A percentile compares a stretch with the other conserved stretches of the same genome.
phyloP scores from a whole-genome alignment of 2,329 filamentous ascomycete genomes.

The Keithomyces neogunnii region DNA sequence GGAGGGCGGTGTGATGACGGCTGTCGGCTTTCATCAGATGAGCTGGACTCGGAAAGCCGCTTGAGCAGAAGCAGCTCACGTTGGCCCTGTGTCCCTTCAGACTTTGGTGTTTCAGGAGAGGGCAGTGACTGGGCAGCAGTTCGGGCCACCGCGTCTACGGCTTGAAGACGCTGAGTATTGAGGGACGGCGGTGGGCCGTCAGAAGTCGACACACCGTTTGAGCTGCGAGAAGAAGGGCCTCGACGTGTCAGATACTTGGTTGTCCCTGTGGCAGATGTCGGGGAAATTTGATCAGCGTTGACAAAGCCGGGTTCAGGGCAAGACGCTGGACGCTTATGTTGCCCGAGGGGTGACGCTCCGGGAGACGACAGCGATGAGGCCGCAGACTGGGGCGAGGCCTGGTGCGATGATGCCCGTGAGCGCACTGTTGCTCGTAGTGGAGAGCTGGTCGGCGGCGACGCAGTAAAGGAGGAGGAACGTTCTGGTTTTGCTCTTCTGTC shows the following conservation, averaged over 20 bases:
- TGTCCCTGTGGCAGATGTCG: conserved; percentile 11
- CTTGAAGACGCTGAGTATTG: conserved; percentile 24
- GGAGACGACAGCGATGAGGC: conserved; percentile 5
- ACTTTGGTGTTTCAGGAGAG: conserved; percentile 13
- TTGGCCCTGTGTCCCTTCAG: conserved; percentile 27
- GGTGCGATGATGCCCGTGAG: conserved; percentile 10
- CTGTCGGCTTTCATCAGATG: conserved; percentile 40
- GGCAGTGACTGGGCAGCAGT: conserved; percentile 8
- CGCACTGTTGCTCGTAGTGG: conserved; percentile 6
- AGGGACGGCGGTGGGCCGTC: conserved; percentile 22
- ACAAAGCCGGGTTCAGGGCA: conserved; percentile 12
- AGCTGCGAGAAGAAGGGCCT: conserved; percentile 28
- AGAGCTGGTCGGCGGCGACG: conserved; percentile 3
- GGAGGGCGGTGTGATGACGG: conserved; percentile 34
- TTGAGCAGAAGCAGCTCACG: conserved; percentile 40
- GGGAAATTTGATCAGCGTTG: conserved; percentile 13
- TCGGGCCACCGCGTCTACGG: conserved; percentile 14
- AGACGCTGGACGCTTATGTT: conserved; percentile 9
- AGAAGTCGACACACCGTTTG: conserved; percentile 24
- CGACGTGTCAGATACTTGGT: conserved; percentile 27
- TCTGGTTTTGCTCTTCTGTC: conserved; percentile 15
- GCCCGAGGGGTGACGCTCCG: conserved; percentile 1
- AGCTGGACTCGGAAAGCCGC: conserved; percentile 26
- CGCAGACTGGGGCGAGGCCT: neutral
- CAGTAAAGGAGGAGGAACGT: neutral